A percentile compares a stretch with the other conserved stretches of the same genome.
These are phyloP conservation scores for Globisporangium polare DNA, from an alignment of 352 stramenopile species.

Conservation along the genomic window DNA sequence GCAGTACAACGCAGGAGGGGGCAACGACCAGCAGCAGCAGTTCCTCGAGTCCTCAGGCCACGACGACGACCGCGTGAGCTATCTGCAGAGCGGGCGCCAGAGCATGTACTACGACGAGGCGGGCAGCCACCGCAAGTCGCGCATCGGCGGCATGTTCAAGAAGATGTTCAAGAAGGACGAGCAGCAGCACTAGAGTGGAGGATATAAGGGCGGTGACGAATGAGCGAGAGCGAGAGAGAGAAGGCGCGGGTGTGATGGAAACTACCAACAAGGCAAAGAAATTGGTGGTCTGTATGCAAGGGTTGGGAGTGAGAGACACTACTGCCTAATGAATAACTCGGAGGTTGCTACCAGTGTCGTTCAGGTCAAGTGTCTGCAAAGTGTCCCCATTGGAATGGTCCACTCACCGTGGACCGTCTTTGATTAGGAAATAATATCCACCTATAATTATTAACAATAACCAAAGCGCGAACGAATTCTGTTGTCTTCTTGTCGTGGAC, in stretches of 20 bases:
- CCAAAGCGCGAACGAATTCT: no score
- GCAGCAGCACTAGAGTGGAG: not conserved
- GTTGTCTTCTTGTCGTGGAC: no score
- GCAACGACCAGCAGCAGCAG: not conserved
- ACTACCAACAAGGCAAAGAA: not conserved
- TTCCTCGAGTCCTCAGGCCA: slow-evolving; percentile 20
- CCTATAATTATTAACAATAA: no score
- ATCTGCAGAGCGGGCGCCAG: slow-evolving; percentile 22
- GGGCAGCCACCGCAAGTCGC: slow-evolving; percentile 57
- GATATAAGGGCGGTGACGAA: not conserved
- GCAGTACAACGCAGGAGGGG: slow-evolving; percentile 12
- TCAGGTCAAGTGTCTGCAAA: no score
- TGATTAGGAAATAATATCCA: no score
- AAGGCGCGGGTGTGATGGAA: not conserved
- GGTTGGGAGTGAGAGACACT: not conserved
- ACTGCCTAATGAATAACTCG: not conserved
- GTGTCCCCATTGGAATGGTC: no score
- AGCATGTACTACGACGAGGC: slow-evolving; percentile 71
- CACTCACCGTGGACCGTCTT: no score
- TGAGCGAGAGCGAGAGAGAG: not conserved
- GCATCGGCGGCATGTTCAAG: slow-evolving; percentile 85
- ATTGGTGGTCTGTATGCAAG: not conserved
- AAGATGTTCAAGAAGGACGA: slow-evolving; percentile 90
- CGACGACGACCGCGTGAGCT: slow-evolving; percentile 20
- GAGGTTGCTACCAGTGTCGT: not conserved